Evolutionary conservation across 257 asterid genomes (phyloP).

Genomic region (Nicotiana paniculata): DNA sequence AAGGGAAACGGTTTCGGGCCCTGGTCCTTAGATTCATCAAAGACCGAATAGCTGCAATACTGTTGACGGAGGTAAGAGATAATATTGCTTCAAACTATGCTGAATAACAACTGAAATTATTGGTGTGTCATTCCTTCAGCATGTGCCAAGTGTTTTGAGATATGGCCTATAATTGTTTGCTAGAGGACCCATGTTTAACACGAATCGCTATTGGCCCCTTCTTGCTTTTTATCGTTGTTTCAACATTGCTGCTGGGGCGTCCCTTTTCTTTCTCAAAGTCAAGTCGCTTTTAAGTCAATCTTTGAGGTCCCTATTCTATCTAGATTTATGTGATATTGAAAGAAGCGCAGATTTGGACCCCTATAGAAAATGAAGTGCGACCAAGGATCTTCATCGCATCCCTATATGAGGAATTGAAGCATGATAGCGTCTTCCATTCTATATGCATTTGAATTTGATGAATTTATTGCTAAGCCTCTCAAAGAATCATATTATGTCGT

Average conservation of each 20-base stretch:
- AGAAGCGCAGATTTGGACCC: background rate
- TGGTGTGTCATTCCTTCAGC: constrained; percentile 6
- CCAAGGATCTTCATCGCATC: background rate
- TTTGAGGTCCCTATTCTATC: background rate
- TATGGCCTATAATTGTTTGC: background rate
- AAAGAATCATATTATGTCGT: background rate
- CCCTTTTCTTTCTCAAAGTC: background rate
- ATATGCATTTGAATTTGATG: background rate
- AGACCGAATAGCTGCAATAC: constrained; percentile 81
- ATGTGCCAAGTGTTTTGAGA: background rate
- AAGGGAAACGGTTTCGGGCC: constrained; percentile 51
- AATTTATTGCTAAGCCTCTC: background rate
- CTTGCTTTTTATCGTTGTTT: background rate
- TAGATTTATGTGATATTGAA: background rate
- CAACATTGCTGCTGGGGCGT: background rate
- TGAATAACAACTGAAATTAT: constrained; percentile 2
- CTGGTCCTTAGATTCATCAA: constrained; percentile 85
- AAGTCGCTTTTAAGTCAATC: background rate
- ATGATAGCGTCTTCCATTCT: background rate
- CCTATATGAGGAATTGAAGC: background rate
- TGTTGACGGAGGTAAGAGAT: constrained; percentile 68
- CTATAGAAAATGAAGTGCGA: constrained; percentile 1
- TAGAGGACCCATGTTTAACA: background rate
- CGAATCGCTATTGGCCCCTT: background rate
- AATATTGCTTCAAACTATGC: constrained; percentile 8